Conservation (phyloP, 2,329 filamentous ascomycete genomes). For the Botrytis deweyae region DNA sequence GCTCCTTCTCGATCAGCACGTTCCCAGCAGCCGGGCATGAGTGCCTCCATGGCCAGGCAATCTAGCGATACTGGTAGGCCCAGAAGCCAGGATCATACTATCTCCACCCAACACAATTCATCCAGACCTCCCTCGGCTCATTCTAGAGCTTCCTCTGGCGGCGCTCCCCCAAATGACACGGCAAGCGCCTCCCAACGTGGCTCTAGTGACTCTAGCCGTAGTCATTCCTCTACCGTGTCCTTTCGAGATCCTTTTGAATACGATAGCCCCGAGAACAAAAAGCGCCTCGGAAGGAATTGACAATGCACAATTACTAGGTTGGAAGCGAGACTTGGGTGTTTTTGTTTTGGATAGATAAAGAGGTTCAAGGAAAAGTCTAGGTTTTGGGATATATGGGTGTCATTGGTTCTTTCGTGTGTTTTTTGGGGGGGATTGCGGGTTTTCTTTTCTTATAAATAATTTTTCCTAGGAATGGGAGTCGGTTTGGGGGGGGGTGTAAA, state of each 20-base stretch:
- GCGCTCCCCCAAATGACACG: background rate
- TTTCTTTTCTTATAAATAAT: background rate
- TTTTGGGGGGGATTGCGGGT: background rate
- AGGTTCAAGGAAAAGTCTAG: background rate
- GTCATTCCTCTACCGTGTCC: background rate
- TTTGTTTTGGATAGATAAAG: background rate
- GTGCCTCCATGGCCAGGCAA: background rate
- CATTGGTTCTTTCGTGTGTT: background rate
- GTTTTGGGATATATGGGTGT: background rate
- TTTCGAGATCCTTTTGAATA: background rate
- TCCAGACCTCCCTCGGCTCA: background rate
- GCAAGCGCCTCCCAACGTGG: background rate
- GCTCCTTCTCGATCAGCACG: background rate
- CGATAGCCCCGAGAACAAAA: rapidly evolving
- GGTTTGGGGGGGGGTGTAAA: background rate
- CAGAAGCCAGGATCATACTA: background rate
- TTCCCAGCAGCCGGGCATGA: background rate
- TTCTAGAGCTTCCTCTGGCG: background rate
- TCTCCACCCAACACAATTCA: background rate
- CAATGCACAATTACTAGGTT: background rate
- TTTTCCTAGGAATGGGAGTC: background rate
- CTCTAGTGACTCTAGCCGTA: background rate
- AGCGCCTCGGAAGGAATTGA: no score
- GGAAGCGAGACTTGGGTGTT: background rate
- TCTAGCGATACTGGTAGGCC: background rate